phyloP scores from a whole-genome alignment of 2,329 filamentous ascomycete genomes.

The Aspergillus sp. region DNA sequence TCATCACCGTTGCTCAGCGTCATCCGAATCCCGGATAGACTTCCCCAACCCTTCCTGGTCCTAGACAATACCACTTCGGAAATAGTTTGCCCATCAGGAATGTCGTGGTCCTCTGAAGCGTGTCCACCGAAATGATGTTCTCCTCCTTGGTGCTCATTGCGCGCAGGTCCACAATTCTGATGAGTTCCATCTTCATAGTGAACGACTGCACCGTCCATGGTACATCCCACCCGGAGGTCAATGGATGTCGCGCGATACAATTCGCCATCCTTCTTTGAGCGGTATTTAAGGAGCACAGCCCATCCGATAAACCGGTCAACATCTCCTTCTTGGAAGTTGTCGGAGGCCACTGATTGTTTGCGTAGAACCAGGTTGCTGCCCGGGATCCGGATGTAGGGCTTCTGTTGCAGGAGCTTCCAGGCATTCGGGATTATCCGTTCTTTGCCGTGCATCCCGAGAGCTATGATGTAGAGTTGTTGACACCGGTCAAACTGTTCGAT shows the following conservation, averaged over 20 bases:
- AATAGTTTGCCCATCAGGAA: not conserved
- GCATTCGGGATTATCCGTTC: not conserved
- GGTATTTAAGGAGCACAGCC: not conserved
- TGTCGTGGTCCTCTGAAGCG: not conserved
- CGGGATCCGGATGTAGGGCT: not conserved
- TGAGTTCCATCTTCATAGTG: not conserved
- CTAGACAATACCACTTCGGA: not conserved
- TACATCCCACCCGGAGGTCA: not conserved
- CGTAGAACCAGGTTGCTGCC: not conserved
- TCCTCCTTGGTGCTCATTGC: not conserved
- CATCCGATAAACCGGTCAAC: not conserved
- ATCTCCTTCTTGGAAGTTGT: not conserved
- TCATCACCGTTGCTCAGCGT: not conserved
- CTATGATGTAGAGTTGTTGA: not conserved
- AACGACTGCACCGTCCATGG: conserved; percentile 1
- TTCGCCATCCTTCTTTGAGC: not conserved
- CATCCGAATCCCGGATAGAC: not conserved
- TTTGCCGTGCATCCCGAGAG: not conserved
- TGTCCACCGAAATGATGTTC: not conserved
- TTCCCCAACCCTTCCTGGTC: not conserved
- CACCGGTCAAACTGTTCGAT: not conserved
- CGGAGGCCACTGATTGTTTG: not conserved
- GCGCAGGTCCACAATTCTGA: not conserved
- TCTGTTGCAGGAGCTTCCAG: not conserved
- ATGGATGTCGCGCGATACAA: not conserved